Base-by-base conservation (phyloP, 768 basidiomycete genomes). In the Termitomyces eurrhizus region DNA sequence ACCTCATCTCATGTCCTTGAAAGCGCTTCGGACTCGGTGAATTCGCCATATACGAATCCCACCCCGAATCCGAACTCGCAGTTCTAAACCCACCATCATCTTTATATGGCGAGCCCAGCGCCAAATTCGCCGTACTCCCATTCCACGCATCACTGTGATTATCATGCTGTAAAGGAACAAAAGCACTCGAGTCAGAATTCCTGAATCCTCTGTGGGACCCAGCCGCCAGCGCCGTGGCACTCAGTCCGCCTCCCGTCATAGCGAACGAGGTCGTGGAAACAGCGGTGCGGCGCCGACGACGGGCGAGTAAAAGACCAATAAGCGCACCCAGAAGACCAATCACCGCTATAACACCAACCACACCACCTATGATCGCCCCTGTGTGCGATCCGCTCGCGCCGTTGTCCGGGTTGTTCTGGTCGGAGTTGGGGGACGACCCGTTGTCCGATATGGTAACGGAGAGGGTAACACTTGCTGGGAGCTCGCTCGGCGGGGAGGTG, bases 91-190 rank as follows among this genome's bases (percentile, higher is more conserved):
- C 54, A 44, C 29, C 72, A 52, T 67, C 63, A 53, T 78, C 77
- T 32, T 64, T 65, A 60, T 77, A 76, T 18, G 76, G 75, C 61
- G 44, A 32, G 12, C 33, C 48, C 21, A 74, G 66, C 41, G 74
- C 70, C 64, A 87, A 68, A 66, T 77, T 81, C 39, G 71, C 69
- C 21, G 70, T 77, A 69, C 86, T 88, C 51, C 77, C 76, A 64
- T 84, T 83, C 85, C 85, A 87, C 52, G 80, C 77, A 65, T 77
- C 78, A 65, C 80, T 84, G 57, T 75, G 65, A 67, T 83, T 86
- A 58, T 81, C 82, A 69, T 87, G 86, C 64, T 83, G 82, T 66
- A 91, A 70, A n/a, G 89, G 89, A 55, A 88, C 76, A 67, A 90
- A 90, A 39, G 87, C 82, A 63, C 85, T 87, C 66, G 86, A 84